These are phyloP conservation scores for Penicillium thymicola DNA, from an alignment of 2,329 filamentous ascomycete genomes.

Conservation along the genomic window DNA sequence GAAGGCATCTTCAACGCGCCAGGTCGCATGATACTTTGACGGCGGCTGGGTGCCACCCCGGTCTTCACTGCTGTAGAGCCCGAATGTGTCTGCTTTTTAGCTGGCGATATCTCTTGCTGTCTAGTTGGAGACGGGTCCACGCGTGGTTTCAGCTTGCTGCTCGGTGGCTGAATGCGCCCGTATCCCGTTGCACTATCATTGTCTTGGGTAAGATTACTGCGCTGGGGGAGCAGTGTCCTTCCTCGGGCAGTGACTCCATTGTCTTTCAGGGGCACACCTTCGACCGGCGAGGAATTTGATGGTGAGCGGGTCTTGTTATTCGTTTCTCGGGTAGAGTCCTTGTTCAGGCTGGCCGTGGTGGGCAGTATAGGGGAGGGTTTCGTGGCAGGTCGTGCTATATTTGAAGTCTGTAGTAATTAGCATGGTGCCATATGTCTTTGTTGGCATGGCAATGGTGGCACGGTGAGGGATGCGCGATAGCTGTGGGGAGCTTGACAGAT, in stretches of 20 bases:
- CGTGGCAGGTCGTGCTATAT: slow-evolving; percentile 22
- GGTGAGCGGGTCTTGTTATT: slow-evolving; percentile 10
- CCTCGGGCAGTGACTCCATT: slow-evolving; percentile 21
- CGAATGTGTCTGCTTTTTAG: slow-evolving; percentile 9
- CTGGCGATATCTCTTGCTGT: neutral
- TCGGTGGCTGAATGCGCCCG: slow-evolving; percentile 19
- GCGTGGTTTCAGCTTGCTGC: slow-evolving; percentile 18
- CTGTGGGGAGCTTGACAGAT: slow-evolving; percentile 6
- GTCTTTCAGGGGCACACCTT: slow-evolving; percentile 10
- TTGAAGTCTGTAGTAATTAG: slow-evolving; percentile 20
- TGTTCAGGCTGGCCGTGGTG: slow-evolving; percentile 12
- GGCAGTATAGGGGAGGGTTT: slow-evolving; percentile 3
- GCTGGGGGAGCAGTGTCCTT: slow-evolving; percentile 34
- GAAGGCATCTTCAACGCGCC: slow-evolving; percentile 20
- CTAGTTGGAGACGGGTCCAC: slow-evolving; percentile 17
- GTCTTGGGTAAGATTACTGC: slow-evolving; percentile 20
- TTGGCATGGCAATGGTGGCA: neutral
- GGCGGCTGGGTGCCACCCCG: slow-evolving; percentile 17
- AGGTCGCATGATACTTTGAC: slow-evolving; percentile 32
- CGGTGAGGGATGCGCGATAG: slow-evolving; percentile 18
- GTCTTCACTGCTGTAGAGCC: neutral
- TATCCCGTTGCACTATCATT: slow-evolving; percentile 15
- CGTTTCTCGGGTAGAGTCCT: slow-evolving; percentile 9
- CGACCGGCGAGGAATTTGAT: slow-evolving; percentile 13
- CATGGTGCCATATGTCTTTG: neutral